Evolutionary conservation across 2,329 filamentous ascomycete species (phyloP), one percentile per base, ranked within the genome.

Genomic region (Conoideocrella luteorostrata): DNA sequence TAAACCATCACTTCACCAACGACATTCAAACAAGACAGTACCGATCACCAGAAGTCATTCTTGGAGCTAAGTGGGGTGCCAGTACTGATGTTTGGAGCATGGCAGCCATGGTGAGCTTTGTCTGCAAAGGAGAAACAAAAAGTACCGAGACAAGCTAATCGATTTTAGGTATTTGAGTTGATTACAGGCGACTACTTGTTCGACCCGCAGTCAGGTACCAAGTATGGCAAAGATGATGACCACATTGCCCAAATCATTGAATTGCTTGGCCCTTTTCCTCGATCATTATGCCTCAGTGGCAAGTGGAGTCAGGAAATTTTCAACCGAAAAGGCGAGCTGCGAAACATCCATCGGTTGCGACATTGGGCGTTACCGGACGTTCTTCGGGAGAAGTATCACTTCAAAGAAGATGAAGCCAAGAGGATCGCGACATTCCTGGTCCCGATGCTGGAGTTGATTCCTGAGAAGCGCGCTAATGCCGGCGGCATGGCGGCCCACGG

Each of bases 71-170:
- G 71, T 98, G 93, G 93, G 93, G 93, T 53, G 93, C 93, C n/a
- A 97, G 91, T 62, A 97, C 93, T 2, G 93, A 98, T 66, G 87
- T 97, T 7, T 98, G 93, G 93, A 97, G 91, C 68, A 98, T 98
- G 93, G 90, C 93, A 47, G 87, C 87, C 54, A 98, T 98, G 93
- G 93, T 97, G 75, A 57, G 80, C n/a, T n/a, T n/a, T n/a, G n/a
- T n/a, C n/a, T n/a, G n/a, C 5, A 15, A 20, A 10, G 6, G 7
- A 21, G 9, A 12, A 5, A 7, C 4, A 17, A n/a, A 20, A 13
- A 32, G 13, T n/a, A n/a, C n/a, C n/a, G 18, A 13, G 36, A 9
- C 10, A 22, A 26, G 42, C 38, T 30, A 18, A 37, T 21, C 13
- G 13, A 17, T 30, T 34, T 5, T 35, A 97, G 91, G 85, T 91